Percentiles rank a stretch among this genome's conserved stretches.
Conservation (phyloP, 2,329 filamentous ascomycete species). For the Fusarium stilboides region DNA sequence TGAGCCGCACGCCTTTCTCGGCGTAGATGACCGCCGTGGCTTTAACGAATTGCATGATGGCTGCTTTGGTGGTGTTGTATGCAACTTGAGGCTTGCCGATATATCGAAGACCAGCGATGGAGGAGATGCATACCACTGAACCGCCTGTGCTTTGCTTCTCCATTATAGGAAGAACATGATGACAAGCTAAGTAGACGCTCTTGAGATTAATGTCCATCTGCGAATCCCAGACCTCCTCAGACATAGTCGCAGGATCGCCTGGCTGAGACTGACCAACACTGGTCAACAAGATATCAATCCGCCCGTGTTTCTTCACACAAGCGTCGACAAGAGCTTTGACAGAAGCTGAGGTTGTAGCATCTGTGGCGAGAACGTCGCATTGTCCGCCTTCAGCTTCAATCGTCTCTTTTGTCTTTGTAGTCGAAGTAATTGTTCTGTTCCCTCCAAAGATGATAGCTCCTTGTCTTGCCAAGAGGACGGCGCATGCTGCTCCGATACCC, state of each 20-base stretch:
- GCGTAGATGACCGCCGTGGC: conserved; percentile 67
- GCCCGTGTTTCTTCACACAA: conserved; percentile 66
- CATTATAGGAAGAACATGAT: conserved; percentile 69
- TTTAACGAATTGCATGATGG: conserved; percentile 66
- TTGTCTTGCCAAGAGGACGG: conserved; percentile 63
- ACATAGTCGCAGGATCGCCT: conserved; percentile 64
- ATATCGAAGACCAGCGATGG: conserved; percentile 68
- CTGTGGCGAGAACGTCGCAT: conserved; percentile 60
- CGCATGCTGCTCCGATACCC: conserved; percentile 67
- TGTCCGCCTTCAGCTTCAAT: conserved; percentile 54
- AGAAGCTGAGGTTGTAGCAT: conserved; percentile 67
- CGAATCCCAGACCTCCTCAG: conserved; percentile 65
- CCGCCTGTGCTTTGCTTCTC: conserved; percentile 60
- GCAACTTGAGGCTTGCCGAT: conserved; percentile 66
- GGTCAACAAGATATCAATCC: conserved; percentile 73
- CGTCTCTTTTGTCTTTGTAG: conserved; percentile 57
- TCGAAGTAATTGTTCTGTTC: conserved; percentile 60
- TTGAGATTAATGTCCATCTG: conserved; percentile 71
- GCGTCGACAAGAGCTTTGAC: conserved; percentile 68
- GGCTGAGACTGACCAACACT: conserved; percentile 72
- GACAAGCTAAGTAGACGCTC: conserved; percentile 67
- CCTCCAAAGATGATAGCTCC: conserved; percentile 67
- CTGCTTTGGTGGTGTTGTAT: conserved; percentile 67
- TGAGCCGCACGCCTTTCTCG: conserved; percentile 62
- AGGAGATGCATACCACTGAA: conserved; percentile 64